Evolutionary conservation across 345 rosid genomes (phyloP).

Genomic region (Salix purpurea): DNA sequence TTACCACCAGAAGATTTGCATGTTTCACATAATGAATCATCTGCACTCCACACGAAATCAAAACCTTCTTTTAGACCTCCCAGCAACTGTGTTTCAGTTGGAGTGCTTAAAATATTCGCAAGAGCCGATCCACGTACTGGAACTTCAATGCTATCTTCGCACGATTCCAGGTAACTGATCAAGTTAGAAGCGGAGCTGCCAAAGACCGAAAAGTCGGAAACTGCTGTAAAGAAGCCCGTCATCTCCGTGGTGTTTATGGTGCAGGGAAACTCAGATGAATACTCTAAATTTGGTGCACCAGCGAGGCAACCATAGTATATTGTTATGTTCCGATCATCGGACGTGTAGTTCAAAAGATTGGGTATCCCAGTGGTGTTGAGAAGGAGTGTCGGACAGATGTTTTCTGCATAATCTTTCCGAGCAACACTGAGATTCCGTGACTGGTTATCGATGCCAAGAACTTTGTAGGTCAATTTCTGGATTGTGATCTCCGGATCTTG

Average conservation of each 20-base stretch:
- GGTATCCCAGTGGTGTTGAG: not conserved
- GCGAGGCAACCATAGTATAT: slow-evolving; percentile 25
- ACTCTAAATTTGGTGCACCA: fast-evolving
- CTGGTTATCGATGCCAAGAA: slow-evolving; percentile 8
- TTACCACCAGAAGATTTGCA: slow-evolving; percentile 22
- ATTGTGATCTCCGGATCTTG: slow-evolving; percentile 20
- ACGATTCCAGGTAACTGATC: not conserved
- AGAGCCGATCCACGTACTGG: not conserved
- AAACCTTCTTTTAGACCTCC: slow-evolving; percentile 23
- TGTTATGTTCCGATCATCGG: not conserved
- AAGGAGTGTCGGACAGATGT: slow-evolving; percentile 15
- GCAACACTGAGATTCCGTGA: slow-evolving; percentile 4
- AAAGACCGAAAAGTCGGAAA: not conserved
- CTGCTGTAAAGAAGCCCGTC: slow-evolving; percentile 5
- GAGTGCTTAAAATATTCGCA: fast-evolving
- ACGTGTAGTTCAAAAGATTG: not conserved
- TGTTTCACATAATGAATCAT: not conserved
- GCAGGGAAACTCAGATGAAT: too few relatives aligned
- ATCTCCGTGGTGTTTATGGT: too few relatives aligned
- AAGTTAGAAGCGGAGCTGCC: not conserved
- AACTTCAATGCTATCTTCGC: slow-evolving; percentile 10
- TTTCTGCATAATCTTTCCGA: slow-evolving; percentile 21
- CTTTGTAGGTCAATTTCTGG: slow-evolving; percentile 11
- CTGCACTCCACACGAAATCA: slow-evolving; percentile 13
- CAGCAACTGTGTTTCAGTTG: not conserved